Evolutionary conservation across 257 asterid species (phyloP).

Genomic region (Leptodermis oblonga): DNA sequence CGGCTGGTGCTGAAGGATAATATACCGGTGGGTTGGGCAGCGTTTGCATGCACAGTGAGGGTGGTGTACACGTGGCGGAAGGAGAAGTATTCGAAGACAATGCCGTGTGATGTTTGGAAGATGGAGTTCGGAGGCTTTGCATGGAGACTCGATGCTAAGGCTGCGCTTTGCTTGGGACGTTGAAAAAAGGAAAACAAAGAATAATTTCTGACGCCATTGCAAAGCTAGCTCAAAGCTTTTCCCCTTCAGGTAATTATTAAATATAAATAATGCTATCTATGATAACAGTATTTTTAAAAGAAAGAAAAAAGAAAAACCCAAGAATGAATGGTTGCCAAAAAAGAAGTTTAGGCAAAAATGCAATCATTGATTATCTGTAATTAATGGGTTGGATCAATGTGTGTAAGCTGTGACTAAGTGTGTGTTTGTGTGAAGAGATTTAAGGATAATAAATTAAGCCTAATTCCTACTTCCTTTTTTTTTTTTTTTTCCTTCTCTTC

Average conservation of each 20-base stretch:
- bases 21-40: constrained; percentile 14
- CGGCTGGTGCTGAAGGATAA: constrained; percentile 37
- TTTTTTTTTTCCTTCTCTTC: too few relatives aligned
- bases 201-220: neutral
- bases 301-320: neutral
- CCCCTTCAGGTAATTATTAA: constrained; percentile 12
- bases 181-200: constrained; percentile 8
- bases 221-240: neutral
- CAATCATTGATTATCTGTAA: neutral
- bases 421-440: neutral
- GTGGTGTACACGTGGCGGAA: constrained; percentile 32
- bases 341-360: neutral
- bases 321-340: neutral
- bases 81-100: constrained; percentile 31
- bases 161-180: constrained; percentile 42
- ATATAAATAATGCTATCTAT: neutral
- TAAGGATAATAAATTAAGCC: neutral
- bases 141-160: constrained; percentile 46
- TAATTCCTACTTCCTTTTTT: too few relatives aligned
- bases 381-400: neutral
- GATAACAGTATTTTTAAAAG: neutral
- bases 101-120: constrained; percentile 57
- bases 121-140: constrained; percentile 55
- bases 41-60: constrained; percentile 48
- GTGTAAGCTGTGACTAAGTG: neutral